Base-by-base conservation (phyloP, 2,329 filamentous ascomycete genomes). In the Cladophialophora chaetospira region DNA sequence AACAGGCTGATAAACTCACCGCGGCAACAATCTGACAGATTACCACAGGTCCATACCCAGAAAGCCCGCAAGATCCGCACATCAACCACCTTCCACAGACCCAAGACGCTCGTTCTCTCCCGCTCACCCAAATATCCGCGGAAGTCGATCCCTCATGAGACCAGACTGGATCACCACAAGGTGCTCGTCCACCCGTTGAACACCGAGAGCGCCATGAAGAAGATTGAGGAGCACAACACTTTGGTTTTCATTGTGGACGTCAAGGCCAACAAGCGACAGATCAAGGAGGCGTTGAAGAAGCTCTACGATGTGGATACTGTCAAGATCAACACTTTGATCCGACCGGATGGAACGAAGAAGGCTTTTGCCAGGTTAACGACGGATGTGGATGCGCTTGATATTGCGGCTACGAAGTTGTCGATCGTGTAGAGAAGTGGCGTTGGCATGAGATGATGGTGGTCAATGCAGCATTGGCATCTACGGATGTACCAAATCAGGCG, bases 141-240 rank as follows among this genome's bases (percentile, higher is more conserved):
- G 83, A 96, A 94, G 85, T 92, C 91, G 68, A 86, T 99, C 76
- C 87, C 89, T 72, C 88, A 93, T 77, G 84, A 85, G 75, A 88
- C 92, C 70, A 89, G 91, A 71, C 89, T 99, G 73, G 94, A 99
- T 81, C 89, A 93, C 82, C 89, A 92, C 86, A 97, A 96, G 87
- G 84, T 97, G 77, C 88, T 99, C 78, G 83, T 97, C 75, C 91
- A 97, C 87, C 94, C 94, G 68, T 86, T 99, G 75, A 99, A 99
- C 88, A 99, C 94, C 62, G 94, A 99, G 88, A 94, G 88, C 74
- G 94, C 95, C 73, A 97, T 99, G 93, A 99, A 99, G 91, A 97
- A 97, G 89, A 97, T 99, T 71, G 94, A 99, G 85, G 94, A 99
- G 88, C 92, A 99, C 87, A 99, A 99, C 87, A 99, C 94, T 69